phyloP scores from a whole-genome alignment of 2,329 filamentous ascomycete genomes.

The Pseudocercospora cruenta region DNA sequence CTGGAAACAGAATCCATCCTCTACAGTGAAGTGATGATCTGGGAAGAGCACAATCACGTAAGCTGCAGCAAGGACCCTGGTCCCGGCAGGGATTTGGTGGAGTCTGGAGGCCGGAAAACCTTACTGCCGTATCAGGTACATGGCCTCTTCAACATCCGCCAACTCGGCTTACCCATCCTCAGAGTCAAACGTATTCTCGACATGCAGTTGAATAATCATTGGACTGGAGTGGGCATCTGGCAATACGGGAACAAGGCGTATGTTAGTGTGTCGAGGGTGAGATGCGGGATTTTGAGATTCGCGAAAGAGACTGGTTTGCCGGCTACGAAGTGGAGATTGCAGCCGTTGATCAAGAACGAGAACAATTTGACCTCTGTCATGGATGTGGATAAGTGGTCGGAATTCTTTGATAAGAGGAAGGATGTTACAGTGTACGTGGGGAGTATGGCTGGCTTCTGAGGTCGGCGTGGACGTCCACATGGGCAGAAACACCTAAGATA shows the following conservation, averaged over 20 bases:
- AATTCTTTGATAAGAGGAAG: not conserved
- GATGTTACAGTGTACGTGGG: not conserved
- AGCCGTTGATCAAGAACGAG: not conserved
- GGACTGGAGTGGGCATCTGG: not conserved
- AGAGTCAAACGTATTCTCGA: not conserved
- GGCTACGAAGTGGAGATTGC: not conserved
- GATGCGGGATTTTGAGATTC: not conserved
- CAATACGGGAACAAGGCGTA: not conserved
- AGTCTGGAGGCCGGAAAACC: not conserved
- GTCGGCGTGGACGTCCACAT: not conserved
- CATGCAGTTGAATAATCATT: not conserved
- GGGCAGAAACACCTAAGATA: not conserved
- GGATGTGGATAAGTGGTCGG: not conserved
- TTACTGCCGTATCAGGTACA: constrained; percentile 5
- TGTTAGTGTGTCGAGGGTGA: not conserved
- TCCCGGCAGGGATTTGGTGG: not conserved
- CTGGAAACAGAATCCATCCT: constrained; percentile 3
- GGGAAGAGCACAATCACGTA: not conserved
- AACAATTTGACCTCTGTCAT: not conserved
- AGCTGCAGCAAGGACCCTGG: not conserved
- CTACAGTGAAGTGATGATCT: constrained; percentile 1
- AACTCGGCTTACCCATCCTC: not conserved
- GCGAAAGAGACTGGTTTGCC: not conserved
- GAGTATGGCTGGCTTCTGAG: not conserved
- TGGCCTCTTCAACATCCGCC: not conserved